These are phyloP conservation scores for Yamadazyma diospyri DNA, from an alignment of 1,139 yeast species.

Conservation along the genomic window DNA sequence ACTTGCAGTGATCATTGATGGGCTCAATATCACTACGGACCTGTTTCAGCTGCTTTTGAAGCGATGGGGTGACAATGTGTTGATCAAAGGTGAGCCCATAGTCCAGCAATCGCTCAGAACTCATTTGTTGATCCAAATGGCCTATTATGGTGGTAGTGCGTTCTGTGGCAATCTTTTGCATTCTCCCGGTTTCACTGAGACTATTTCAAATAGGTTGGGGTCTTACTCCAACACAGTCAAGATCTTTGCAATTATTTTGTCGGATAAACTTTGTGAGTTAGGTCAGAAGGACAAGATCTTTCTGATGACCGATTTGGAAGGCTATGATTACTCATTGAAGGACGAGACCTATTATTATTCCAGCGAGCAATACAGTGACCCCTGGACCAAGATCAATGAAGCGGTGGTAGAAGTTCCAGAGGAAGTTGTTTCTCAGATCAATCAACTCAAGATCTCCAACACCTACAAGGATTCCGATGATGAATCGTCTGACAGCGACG, in stretches of 20 bases:
- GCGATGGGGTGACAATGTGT: constrained; percentile 29
- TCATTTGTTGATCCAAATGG: constrained; percentile 33
- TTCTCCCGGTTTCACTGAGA: constrained; percentile 32
- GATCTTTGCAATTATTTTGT: constrained; percentile 42
- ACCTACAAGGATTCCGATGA: constrained; percentile 21
- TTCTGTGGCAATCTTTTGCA: constrained; percentile 20
- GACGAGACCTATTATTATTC: constrained; percentile 3
- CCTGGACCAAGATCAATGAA: constrained; percentile 17
- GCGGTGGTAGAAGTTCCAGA: constrained; percentile 8
- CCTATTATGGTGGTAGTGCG: constrained; percentile 17
- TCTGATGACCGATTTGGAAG: constrained; percentile 14
- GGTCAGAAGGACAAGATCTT: constrained; percentile 35
- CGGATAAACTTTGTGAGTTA: constrained; percentile 40
- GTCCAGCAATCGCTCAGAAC: constrained; percentile 33
- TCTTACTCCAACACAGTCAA: constrained; percentile 42
- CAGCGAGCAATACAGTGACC: constrained; percentile 4
- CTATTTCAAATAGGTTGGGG: constrained; percentile 43
- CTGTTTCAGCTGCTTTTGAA: constrained; percentile 1
- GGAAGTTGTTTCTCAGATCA: not conserved
- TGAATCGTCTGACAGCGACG: constrained; percentile 34
- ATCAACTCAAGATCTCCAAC: constrained; percentile 9
- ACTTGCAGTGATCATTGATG: not conserved
- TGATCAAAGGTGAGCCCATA: constrained; percentile 32
- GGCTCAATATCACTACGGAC: not conserved
- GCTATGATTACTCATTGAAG: constrained; percentile 9